Evolutionary conservation across 2,329 filamentous ascomycete species (phyloP).

Genomic region (Corynespora cassiicola): DNA sequence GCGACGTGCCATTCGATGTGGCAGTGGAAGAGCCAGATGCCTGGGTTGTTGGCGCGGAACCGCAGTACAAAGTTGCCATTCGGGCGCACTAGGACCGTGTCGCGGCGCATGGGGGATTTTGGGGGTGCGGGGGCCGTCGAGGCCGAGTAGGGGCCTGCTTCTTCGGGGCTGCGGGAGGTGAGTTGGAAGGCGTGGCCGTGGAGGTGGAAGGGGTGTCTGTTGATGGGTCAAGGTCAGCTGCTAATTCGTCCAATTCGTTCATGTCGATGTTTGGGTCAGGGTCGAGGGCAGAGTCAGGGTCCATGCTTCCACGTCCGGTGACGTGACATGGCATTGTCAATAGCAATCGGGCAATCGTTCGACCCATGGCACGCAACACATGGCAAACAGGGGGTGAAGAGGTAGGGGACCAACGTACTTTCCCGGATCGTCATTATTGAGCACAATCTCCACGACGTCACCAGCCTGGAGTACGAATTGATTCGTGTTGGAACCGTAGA

Average conservation of each 20-base stretch:
- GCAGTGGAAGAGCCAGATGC: conserved; percentile 43
- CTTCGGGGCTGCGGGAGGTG: conserved; percentile 37
- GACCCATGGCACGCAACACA: too few relatives aligned
- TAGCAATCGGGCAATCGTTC: conserved; percentile 59
- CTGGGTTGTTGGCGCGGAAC: conserved; percentile 60
- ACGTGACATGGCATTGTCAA: too few relatives aligned
- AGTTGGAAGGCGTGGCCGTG: conserved; percentile 60
- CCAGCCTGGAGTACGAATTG: conserved; percentile 71
- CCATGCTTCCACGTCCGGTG: too few relatives aligned
- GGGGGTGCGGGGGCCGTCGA: conserved; percentile 35
- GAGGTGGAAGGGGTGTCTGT: conserved; percentile 69
- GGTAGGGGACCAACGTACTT: too few relatives aligned
- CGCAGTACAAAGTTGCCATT: conserved; percentile 63
- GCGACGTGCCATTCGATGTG: conserved; percentile 49
- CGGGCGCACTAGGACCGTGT: conserved; percentile 61
- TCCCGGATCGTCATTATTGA: conserved; percentile 78
- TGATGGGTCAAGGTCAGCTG: conserved; percentile 20
- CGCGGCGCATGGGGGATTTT: conserved; percentile 55
- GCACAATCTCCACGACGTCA: conserved; percentile 72
- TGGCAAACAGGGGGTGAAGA: conserved; percentile 68
- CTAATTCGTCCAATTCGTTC: conserved; percentile 76
- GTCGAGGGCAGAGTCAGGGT: too few relatives aligned
- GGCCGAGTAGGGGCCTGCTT: conserved; percentile 57
- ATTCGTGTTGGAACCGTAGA: conserved; percentile 61
- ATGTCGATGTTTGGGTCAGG: conserved; percentile 69